Conservation (phyloP, 257 asterid species). For the Henckelia pumila region DNA sequence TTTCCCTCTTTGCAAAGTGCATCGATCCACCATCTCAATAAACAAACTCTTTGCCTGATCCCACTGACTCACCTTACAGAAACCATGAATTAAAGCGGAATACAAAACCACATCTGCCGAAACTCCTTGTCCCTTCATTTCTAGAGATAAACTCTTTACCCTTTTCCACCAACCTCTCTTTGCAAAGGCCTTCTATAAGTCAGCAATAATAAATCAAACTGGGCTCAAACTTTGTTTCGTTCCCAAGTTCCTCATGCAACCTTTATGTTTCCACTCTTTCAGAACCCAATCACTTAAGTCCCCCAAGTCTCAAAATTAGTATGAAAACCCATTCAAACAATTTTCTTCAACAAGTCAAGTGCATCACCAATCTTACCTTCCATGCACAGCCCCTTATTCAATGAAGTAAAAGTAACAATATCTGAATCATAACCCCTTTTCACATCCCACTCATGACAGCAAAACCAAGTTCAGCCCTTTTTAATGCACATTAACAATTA, state of each 20-base stretch:
- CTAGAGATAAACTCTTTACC: constrained; percentile 48
- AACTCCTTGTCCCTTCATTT: constrained; percentile 59
- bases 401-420: constrained; percentile 45
- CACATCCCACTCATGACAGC: constrained; percentile 52
- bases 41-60: constrained; percentile 53
- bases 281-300: constrained; percentile 57
- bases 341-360: constrained; percentile 43
- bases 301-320: constrained; percentile 59
- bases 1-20: constrained; percentile 64
- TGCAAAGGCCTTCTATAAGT: constrained; percentile 64
- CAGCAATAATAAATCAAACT: constrained; percentile 50
- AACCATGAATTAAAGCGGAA: constrained; percentile 50
- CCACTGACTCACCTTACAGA: constrained; percentile 49
- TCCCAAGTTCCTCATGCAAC: constrained; percentile 46
- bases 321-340: constrained; percentile 39
- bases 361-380: constrained; percentile 52
- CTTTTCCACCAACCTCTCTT: constrained; percentile 52
- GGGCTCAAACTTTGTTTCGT: constrained; percentile 41
- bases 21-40: constrained; percentile 56
- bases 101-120: constrained; percentile 55
- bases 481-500: constrained; percentile 52
- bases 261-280: constrained; percentile 57
- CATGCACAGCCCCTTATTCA: constrained; percentile 63
- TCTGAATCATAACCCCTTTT: constrained; percentile 62
- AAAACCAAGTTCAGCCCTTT: constrained; percentile 41